Evolutionary conservation across 106 monocot genomes (phyloP).

Genomic region (Acorus calamus): DNA sequence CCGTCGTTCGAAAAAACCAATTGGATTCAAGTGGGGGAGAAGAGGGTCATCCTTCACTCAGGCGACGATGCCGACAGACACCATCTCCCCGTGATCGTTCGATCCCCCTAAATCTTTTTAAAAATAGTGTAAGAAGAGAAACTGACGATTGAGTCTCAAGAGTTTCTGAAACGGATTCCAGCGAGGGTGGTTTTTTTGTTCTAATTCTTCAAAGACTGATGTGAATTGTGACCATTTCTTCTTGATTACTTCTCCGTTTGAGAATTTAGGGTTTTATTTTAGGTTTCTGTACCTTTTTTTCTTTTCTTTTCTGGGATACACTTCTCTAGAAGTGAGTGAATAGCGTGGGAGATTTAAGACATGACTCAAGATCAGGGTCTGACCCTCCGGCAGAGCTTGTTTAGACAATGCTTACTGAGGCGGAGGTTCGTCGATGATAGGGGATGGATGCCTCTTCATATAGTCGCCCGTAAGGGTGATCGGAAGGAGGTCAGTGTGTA

Average conservation of each 20-base stretch:
- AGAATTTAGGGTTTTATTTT: too few species aligned
- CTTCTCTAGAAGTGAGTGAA: background rate
- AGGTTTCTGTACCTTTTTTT: background rate
- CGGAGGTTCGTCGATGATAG: conserved; percentile 15
- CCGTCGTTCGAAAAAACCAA: too few species aligned
- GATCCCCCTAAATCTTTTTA: background rate
- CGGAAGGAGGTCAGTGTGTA: conserved; percentile 16
- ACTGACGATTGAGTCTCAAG: too few species aligned
- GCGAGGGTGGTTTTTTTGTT: too few species aligned
- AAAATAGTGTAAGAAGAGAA: too few species aligned
- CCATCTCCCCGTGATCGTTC: conserved; percentile 6
- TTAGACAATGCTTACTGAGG: conserved; percentile 17
- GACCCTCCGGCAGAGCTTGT: conserved; percentile 2
- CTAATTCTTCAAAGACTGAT: too few species aligned
- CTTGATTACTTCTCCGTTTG: too few species aligned
- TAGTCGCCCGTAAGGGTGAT: conserved; percentile 23
- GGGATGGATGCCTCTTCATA: conserved; percentile 24
- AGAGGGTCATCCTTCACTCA: too few species aligned
- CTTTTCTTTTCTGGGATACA: background rate
- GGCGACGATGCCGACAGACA: too few species aligned
- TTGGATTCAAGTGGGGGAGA: too few species aligned
- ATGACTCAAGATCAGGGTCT: conserved; percentile 1
- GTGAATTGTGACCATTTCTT: too few species aligned
- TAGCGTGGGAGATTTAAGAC: conserved; percentile 1
- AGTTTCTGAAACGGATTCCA: too few species aligned